Percentiles rank a stretch among this genome's conserved stretches.
These are phyloP conservation scores for Trematosphaeria pertusa DNA, from an alignment of 2,329 filamentous ascomycete species.

Conservation along the genomic window DNA sequence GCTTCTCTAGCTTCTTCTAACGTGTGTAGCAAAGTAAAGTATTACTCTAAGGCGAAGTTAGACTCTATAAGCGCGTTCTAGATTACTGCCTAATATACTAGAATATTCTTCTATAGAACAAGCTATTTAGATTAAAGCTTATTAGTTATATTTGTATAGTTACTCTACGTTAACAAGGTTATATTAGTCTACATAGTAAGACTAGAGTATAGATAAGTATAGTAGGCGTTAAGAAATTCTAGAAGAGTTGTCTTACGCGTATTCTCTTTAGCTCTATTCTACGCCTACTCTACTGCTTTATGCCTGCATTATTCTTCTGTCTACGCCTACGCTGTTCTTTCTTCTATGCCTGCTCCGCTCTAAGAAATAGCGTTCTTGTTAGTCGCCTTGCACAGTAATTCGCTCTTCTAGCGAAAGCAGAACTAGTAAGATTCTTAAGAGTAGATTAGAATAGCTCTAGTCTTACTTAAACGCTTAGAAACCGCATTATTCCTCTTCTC, in stretches of 20 bases:
- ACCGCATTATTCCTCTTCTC: not conserved
- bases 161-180: conserved; percentile 13
- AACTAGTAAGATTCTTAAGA: too few relatives aligned
- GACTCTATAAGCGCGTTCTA: conserved; percentile 23
- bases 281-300: too few relatives aligned
- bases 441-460: too few relatives aligned
- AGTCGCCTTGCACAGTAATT: too few relatives aligned
- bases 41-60: conserved; percentile 16
- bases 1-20: conserved; percentile 21
- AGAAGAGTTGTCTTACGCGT: conserved; percentile 16
- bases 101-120: conserved; percentile 18
- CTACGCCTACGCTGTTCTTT: conserved; percentile 11
- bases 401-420: not conserved
- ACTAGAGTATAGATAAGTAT: conserved; percentile 12
- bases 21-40: conserved; percentile 24
- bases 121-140: conserved; percentile 25
- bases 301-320: conserved; percentile 5
- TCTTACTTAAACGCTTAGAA: not conserved
- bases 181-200: conserved; percentile 14
- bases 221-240: not conserved
- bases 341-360: not conserved
- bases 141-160: conserved; percentile 25
- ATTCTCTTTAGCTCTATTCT: conserved; percentile 16
- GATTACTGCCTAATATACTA: conserved; percentile 21
- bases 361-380: too few relatives aligned